Base-by-base conservation (phyloP, 192 early-diverging fungal genomes). In the Backusella morwellensis region DNA sequence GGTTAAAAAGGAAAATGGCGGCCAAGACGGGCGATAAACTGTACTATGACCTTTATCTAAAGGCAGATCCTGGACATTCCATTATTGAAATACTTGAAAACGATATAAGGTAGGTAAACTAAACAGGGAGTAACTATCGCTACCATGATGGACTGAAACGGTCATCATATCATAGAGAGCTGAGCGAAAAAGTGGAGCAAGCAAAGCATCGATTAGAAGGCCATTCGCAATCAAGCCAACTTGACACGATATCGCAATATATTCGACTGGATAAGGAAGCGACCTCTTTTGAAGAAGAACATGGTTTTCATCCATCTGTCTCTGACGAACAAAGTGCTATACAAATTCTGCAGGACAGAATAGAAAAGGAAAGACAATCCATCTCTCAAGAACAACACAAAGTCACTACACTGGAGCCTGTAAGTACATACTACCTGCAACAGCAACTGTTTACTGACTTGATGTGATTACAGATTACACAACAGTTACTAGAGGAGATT, bases 401-500 rank as follows among this genome's bases (percentile, higher is more conserved):
- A 59, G 35, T 79, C 40, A 38, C 54, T 9, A 4, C 35, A n/a
- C 32, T 70, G 21, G 73, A 79, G 35, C n/a, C 36, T 34, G 78
- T 75, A 79, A 68, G 34, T 14, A 41, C 9, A 12, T 3, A 40
- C 8, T 38, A 9, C 2, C 3, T 38, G 36, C 1, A 40, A 40
- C 3, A 40, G 38, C 1, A 32, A 3, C 32, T 32, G 32, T 32
- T 32, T 1, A 40, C 2, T 40, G 3, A 40, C 38, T 2, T 32
- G 32, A 12, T 40, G 9, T 40, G 11, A 40, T 40, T 7, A n/a
- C 70, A 79, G 78, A 63, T 74, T 17, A 74, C 70, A 35, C 38
- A 71, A 36, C 68, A 74, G 35, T 29, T 79, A 32, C n/a, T 79
- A 36, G 59, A 67, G 23, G 78, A 79, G 40, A 74, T 79, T 63